These are phyloP conservation scores for Melampsora larici-populina DNA, from an alignment of 1,284 basidiomycete genomes.

Conservation along the genomic window DNA sequence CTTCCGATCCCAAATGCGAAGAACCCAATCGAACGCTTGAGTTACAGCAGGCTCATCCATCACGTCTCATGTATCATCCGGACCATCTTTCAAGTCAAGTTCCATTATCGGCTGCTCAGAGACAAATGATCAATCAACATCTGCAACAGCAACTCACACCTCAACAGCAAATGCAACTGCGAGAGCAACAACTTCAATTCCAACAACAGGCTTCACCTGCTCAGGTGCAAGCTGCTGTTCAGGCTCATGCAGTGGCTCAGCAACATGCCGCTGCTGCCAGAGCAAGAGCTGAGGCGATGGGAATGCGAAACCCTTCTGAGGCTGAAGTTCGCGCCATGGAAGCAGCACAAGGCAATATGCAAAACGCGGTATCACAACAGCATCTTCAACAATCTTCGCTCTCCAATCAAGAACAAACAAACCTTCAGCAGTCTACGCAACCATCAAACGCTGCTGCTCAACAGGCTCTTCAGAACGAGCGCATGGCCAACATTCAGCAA, in stretches of 20 bases:
- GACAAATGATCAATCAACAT: background rate
- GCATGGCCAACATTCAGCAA: background rate
- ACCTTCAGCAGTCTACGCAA: slow-evolving; percentile 5
- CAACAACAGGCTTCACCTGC: background rate
- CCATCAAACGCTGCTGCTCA: slow-evolving; percentile 4
- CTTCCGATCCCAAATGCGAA: slow-evolving; percentile 29
- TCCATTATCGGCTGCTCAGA: background rate
- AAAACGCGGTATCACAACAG: background rate
- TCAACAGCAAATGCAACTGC: slow-evolving; percentile 17
- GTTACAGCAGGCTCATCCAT: background rate
- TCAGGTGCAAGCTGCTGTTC: slow-evolving; percentile 22
- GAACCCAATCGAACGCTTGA: background rate
- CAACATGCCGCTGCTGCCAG: background rate
- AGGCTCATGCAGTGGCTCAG: background rate
- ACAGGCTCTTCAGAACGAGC: background rate
- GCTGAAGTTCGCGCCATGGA: slow-evolving; percentile 7
- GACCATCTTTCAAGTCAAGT: background rate
- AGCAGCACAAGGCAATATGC: background rate
- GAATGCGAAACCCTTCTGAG: background rate
- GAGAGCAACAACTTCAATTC: background rate
- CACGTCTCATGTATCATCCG: background rate
- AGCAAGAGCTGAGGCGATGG: slow-evolving; percentile 11
- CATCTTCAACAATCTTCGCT: background rate
- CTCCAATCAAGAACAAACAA: background rate
- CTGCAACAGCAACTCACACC: background rate